These are phyloP conservation scores for Hapsidospora chrysogenum DNA, from an alignment of 495 filamentous ascomycete species.

Conservation along the genomic window DNA sequence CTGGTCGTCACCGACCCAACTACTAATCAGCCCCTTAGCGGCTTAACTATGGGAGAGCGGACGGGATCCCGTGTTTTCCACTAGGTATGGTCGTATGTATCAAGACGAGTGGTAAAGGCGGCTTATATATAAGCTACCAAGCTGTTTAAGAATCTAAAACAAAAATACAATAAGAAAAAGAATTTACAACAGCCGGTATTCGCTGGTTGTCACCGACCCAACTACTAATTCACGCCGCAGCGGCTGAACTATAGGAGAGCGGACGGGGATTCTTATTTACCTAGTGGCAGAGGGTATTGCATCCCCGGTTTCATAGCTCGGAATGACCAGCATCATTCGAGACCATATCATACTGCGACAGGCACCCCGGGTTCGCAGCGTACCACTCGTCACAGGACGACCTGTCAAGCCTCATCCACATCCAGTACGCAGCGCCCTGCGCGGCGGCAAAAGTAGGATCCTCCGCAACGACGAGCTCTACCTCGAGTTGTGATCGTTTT, in stretches of 20 bases:
- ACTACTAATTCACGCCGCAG: too few species aligned
- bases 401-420: not conserved
- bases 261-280: too few species aligned
- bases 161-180: too few species aligned
- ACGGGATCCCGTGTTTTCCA: slow-evolving; percentile 11
- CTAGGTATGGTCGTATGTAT: slow-evolving; percentile 5
- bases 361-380: not conserved
- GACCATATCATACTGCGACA: not conserved
- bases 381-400: not conserved
- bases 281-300: too few species aligned
- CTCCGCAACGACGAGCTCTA: not conserved
- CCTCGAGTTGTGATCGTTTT: not conserved
- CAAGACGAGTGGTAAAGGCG: too few species aligned
- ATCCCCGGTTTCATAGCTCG: not conserved
- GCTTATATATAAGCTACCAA: too few species aligned
- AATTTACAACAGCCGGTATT: too few species aligned
- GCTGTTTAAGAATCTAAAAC: too few species aligned
- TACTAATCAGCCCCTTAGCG: slow-evolving; percentile 13
- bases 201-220: too few species aligned
- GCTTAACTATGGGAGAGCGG: slow-evolving; percentile 12
- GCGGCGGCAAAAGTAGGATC: not conserved
- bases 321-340: not conserved
- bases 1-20: slow-evolving; percentile 23
- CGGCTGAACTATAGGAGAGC: too few species aligned
- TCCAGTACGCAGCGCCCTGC: not conserved